Evolutionary conservation across 257 asterid species (phyloP), one percentile per base, ranked within the genome.

Genomic region (Ehretia macrophylla): DNA sequence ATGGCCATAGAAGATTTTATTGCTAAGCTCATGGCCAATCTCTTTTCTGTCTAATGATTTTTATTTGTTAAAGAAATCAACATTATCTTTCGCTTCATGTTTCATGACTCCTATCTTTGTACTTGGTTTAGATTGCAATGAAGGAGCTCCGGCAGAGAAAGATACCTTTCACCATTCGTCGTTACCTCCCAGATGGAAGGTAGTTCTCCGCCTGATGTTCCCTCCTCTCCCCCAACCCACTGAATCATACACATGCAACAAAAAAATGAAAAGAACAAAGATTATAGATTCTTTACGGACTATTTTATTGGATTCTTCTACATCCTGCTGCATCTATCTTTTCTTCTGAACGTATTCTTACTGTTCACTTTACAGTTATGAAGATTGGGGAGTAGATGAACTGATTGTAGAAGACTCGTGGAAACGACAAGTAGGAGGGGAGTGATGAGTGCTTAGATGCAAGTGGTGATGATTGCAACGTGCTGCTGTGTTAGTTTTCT

Each of bases 171-270:
- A 86, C 95, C 52, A 89, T 86, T 64, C 97, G 97, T 16, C 91
- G 94, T 8, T 89, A 82, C 75, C 85, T 89, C 42, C 94, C 95
- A 10, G 97, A 89, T 75, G 97, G 95, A 74, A 89, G 97, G 97
- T 76, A 66, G 75, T 10, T 38, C 51, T 48, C 58, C 21, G 20
- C 65, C 8, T 58, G 14, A 27, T 27, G 35, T 27, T 27, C 35
- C 35, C 35, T 27, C 4, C 6, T 6, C 35, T 27, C 35, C 6
- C 4, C 35, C 40, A 32, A 63, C 11, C 51, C 16, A 11, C 21
- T 52, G 21, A 40, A 37, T n/a, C 20, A n/a, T 14, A 22, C 1
- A 16, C 8, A n/a, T n/a, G n/a, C n/a, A n/a, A n/a, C n/a, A n/a
- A n/a, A 4, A 48, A 48, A n/a, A 48, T 5, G 10, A n/a, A 16